Percentiles rank a stretch among this genome's conserved stretches.
phyloP scores from a whole-genome alignment of 495 filamentous ascomycete genomes.

The Podospora comata region DNA sequence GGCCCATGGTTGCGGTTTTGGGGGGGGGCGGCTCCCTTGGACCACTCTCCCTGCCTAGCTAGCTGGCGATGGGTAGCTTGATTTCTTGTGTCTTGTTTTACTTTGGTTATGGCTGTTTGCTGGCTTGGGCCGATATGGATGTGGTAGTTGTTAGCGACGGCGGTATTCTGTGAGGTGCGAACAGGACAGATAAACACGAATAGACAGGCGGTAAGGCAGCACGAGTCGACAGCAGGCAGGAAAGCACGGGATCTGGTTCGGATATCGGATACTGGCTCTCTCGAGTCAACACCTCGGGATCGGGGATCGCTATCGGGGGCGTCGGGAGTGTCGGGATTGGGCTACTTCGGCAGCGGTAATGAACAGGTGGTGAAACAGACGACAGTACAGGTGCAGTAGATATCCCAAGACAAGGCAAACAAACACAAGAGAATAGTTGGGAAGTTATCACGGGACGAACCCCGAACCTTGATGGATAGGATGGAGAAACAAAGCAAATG shows the following conservation, averaged over 20 bases:
- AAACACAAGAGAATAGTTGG: neutral
- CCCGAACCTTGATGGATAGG: neutral
- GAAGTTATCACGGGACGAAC: neutral
- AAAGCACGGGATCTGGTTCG: neutral
- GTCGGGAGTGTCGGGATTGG: neutral
- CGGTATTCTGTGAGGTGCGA: too few species aligned
- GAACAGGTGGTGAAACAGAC: neutral
- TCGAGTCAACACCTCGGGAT: neutral
- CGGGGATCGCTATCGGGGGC: neutral
- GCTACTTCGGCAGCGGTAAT: neutral
- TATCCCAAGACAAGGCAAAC: neutral
- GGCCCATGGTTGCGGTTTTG: slow-evolving; percentile 64
- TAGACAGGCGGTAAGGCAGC: too few species aligned
- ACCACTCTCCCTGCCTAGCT: neutral
- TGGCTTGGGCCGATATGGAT: too few species aligned
- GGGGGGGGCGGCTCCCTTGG: neutral
- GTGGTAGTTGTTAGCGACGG: too few species aligned
- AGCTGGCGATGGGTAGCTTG: too few species aligned
- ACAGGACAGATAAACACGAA: too few species aligned
- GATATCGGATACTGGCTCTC: neutral
- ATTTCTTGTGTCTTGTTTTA: neutral
- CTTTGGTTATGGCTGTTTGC: neutral
- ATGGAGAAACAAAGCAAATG: neutral
- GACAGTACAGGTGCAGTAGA: too few species aligned
- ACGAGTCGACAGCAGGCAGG: neutral